phyloP scores from a whole-genome alignment of 1,139 yeast genomes.

The Candida neerlandica region DNA sequence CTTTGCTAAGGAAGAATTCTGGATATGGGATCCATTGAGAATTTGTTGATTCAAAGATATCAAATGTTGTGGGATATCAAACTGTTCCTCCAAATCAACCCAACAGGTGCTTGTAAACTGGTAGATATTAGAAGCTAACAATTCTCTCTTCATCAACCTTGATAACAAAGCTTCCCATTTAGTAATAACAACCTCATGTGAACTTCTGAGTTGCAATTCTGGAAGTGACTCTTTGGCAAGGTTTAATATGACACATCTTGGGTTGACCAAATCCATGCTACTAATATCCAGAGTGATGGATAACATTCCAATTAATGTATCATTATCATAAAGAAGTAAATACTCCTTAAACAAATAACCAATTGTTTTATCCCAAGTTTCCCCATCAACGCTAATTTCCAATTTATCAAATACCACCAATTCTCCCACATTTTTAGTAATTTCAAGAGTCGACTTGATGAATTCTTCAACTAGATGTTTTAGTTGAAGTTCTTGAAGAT shows the following conservation, averaged over 20 bases:
- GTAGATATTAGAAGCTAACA: slow-evolving; percentile 33
- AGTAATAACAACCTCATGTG: slow-evolving; percentile 34
- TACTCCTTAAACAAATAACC: slow-evolving; percentile 43
- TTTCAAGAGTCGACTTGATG: slow-evolving; percentile 11
- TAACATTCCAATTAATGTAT: slow-evolving; percentile 35
- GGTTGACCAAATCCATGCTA: slow-evolving; percentile 26
- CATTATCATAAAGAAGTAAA: slow-evolving; percentile 38
- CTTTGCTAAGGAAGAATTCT: slow-evolving; percentile 36
- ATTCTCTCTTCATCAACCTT: slow-evolving; percentile 18
- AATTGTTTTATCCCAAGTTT: slow-evolving; percentile 36
- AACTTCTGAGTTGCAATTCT: slow-evolving; percentile 44
- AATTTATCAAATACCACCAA: slow-evolving; percentile 47
- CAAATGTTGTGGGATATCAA: slow-evolving; percentile 43
- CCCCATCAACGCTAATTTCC: slow-evolving; percentile 41
- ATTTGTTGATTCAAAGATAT: slow-evolving; percentile 37
- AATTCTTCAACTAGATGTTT: slow-evolving; percentile 17
- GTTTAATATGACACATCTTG: slow-evolving; percentile 33
- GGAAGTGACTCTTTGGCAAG: slow-evolving; percentile 46
- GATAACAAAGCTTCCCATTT: slow-evolving; percentile 44
- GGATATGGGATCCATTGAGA: slow-evolving; percentile 34
- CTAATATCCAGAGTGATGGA: slow-evolving; percentile 32
- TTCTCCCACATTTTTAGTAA: slow-evolving; percentile 26
- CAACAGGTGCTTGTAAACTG: slow-evolving; percentile 58
- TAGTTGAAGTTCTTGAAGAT: slow-evolving; percentile 18
- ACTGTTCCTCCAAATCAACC: slow-evolving; percentile 30